A percentile compares a stretch with the other conserved stretches of the same genome.
Conservation (phyloP, 2,329 filamentous ascomycete genomes). For the Chrysoporthe puriensis region DNA sequence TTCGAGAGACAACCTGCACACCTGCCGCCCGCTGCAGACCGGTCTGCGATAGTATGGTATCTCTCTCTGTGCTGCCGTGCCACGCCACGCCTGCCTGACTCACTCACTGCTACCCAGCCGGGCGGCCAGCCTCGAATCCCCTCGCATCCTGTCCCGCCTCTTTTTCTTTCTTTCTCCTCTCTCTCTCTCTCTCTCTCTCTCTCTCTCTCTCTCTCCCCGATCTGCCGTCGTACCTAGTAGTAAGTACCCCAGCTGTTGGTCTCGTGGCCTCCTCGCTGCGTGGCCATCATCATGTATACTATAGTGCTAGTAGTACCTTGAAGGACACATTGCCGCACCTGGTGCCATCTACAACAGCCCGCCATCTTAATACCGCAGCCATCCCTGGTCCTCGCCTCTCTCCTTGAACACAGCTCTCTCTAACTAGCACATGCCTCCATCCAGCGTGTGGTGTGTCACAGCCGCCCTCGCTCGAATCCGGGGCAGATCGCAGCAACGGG, state of each 20-base stretch:
- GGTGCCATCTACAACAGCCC: no score
- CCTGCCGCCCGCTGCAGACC: not conserved
- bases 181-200: not conserved
- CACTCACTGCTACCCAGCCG: not conserved
- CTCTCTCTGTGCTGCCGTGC: not conserved
- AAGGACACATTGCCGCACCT: no score
- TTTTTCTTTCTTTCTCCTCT: not conserved
- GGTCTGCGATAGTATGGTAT: no score
- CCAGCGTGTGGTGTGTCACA: no score
- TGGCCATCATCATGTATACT: no score
- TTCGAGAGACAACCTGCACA: not conserved
- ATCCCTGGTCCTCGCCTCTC: no score
- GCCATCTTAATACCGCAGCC: no score
- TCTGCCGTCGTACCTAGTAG: no score
- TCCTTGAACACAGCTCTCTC: no score
- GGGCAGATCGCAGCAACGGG: not conserved
- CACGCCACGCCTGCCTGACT: not conserved
- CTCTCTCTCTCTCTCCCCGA: not conserved
- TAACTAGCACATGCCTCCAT: no score
- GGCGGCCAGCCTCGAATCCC: no score
- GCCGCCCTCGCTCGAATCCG: not conserved
- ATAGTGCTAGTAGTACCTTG: no score
- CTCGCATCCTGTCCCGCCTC: not conserved
- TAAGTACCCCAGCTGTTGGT: not conserved
- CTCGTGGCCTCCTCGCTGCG: constrained; percentile 6